A percentile compares a stretch with the other conserved stretches of the same genome.
Conservation (phyloP, 306 rosid species). For the Cucurbita argyrosperma region DNA sequence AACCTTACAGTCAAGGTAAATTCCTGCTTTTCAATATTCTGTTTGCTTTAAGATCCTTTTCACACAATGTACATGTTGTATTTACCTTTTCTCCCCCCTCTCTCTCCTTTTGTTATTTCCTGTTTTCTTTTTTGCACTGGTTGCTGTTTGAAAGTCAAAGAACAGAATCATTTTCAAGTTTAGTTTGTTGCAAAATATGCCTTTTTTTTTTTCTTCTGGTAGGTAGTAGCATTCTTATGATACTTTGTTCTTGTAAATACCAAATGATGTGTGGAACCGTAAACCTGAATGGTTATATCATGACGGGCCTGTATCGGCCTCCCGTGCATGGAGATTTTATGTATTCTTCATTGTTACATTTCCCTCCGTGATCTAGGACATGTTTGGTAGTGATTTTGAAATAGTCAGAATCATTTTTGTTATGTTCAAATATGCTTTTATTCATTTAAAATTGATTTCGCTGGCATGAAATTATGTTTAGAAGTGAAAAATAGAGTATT, state of each 20-base stretch:
- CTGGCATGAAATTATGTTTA: too few relatives aligned
- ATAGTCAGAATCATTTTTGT: too few relatives aligned
- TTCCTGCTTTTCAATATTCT: neutral
- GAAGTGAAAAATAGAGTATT: too few relatives aligned
- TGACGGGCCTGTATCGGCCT: neutral
- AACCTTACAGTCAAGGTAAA: constrained; percentile 65
- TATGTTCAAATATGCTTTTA: too few relatives aligned
- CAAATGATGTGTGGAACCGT: neutral
- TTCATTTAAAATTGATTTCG: too few relatives aligned
- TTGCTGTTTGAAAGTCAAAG: neutral
- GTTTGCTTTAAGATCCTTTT: constrained; percentile 2
- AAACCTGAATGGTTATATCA: too few relatives aligned
- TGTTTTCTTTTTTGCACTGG: neutral
- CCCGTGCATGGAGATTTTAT: neutral
- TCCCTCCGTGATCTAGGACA: neutral
- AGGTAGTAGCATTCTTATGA: neutral
- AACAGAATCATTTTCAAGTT: neutral
- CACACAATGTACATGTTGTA: neutral
- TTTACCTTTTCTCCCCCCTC: neutral
- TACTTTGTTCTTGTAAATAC: neutral
- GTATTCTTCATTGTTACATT: neutral
- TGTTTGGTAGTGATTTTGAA: too few relatives aligned
- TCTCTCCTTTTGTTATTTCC: neutral
- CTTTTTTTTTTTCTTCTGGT: neutral
- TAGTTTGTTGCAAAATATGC: neutral